phyloP scores from a whole-genome alignment of 805 yeast genomes.

The Starmerella apicola region DNA sequence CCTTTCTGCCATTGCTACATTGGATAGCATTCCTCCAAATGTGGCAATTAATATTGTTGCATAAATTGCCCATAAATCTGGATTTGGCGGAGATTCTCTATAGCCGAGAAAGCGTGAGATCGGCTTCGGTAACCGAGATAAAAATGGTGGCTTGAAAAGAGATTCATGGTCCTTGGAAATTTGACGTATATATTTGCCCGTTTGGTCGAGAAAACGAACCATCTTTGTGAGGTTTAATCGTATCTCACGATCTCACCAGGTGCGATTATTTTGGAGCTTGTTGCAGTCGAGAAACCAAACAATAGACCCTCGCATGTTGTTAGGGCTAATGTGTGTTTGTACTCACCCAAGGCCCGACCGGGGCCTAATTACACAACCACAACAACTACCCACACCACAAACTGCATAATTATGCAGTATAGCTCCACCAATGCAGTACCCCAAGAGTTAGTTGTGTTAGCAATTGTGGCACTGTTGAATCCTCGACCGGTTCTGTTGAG shows the following conservation, averaged over 20 bases:
- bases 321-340: too few relatives aligned
- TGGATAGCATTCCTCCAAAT: constrained; percentile 23
- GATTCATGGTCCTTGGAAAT: background rate
- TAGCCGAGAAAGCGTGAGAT: constrained; percentile 21
- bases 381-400: too few relatives aligned
- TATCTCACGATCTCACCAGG: too few relatives aligned
- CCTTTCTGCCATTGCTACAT: constrained; percentile 20
- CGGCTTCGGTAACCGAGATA: constrained; percentile 13
- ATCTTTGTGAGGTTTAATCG: too few relatives aligned
- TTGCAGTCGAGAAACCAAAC: too few relatives aligned
- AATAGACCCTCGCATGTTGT: too few relatives aligned
- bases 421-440: constrained; percentile 6
- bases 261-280: too few relatives aligned
- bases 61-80: constrained; percentile 5
- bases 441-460: constrained; percentile 16
- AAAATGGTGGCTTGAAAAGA: background rate
- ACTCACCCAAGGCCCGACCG: too few relatives aligned
- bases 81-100: constrained; percentile 8
- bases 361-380: too few relatives aligned
- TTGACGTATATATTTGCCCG: too few relatives aligned
- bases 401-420: too few relatives aligned
- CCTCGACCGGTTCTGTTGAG: constrained; percentile 12
- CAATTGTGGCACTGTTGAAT: constrained; percentile 6
- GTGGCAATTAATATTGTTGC: constrained; percentile 20
- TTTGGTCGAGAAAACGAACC: too few relatives aligned